Percentiles rank a stretch among this genome's conserved stretches.
Conservation (phyloP, 1,139 yeast species). For the Yamadazyma atmosphaerica region DNA sequence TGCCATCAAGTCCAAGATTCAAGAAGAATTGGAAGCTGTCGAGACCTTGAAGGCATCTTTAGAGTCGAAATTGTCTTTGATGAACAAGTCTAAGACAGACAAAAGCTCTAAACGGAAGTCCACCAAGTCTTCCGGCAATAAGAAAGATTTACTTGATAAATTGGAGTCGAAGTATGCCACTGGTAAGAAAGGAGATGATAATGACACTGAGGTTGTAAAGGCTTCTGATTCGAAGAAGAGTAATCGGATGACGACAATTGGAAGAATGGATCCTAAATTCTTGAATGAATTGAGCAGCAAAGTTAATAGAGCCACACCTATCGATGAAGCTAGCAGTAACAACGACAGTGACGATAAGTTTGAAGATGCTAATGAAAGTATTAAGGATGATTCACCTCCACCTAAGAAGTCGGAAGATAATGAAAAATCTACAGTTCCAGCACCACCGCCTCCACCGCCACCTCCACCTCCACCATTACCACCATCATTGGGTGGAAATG, state of each 20-base stretch:
- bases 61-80: slow-evolving; percentile 32
- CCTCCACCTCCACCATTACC: slow-evolving; percentile 33
- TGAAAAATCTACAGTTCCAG: slow-evolving; percentile 16
- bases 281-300: slow-evolving; percentile 58
- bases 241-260: slow-evolving; percentile 35
- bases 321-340: slow-evolving; percentile 20
- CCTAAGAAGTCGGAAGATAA: neutral
- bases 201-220: slow-evolving; percentile 21
- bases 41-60: slow-evolving; percentile 45
- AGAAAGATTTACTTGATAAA: slow-evolving; percentile 26
- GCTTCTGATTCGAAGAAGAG: slow-evolving; percentile 15
- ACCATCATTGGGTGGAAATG: slow-evolving; percentile 16
- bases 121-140: slow-evolving; percentile 11
- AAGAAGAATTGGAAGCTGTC: slow-evolving; percentile 48
- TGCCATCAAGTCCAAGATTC: slow-evolving; percentile 34
- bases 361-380: slow-evolving; percentile 17
- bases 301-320: slow-evolving; percentile 41
- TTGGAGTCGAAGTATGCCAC: slow-evolving; percentile 52
- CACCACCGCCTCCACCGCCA: slow-evolving; percentile 21
- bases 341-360: slow-evolving; percentile 12
- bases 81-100: slow-evolving; percentile 11
- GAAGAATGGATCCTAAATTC: slow-evolving; percentile 53
- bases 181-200: slow-evolving; percentile 36
- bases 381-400: neutral
- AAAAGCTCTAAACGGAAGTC: slow-evolving; percentile 12